Conservation (phyloP, 2,329 filamentous ascomycete species). For the Botryotinia globosa region DNA sequence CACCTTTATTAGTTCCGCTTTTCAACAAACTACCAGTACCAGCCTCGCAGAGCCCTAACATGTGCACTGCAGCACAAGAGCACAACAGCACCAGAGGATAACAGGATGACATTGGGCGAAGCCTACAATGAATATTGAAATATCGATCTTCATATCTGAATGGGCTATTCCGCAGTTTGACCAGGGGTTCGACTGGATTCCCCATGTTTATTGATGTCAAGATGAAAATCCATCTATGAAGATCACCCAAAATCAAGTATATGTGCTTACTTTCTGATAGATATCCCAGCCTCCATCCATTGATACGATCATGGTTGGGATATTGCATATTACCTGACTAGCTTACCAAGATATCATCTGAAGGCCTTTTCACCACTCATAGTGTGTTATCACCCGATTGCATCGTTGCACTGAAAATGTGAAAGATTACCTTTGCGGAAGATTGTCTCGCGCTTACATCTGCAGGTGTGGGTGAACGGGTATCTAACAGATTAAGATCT, state of each 20-base stretch:
- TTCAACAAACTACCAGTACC: background rate
- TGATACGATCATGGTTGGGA: background rate
- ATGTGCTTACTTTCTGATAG: constrained; percentile 4
- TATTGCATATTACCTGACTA: background rate
- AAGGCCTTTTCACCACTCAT: background rate
- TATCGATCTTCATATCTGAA: constrained; percentile 10
- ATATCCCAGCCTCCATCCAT: background rate
- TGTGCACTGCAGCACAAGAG: background rate
- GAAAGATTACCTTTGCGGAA: background rate
- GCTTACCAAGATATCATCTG: constrained; percentile 8
- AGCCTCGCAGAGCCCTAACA: background rate
- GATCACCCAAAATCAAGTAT: background rate
- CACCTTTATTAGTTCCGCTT: background rate
- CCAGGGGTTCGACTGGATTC: background rate
- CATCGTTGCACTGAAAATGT: background rate
- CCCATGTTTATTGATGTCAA: background rate
- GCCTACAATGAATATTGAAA: background rate
- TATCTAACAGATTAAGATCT: constrained; percentile 10
- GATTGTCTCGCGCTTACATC: background rate
- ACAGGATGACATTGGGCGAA: background rate
- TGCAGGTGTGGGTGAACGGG: background rate
- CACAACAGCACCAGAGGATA: background rate
- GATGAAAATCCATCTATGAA: background rate
- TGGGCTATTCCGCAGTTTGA: background rate
- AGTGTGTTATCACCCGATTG: background rate